These are phyloP conservation scores for Pichia sp. DNA, from an alignment of 1,139 yeast species.

Conservation along the genomic window DNA sequence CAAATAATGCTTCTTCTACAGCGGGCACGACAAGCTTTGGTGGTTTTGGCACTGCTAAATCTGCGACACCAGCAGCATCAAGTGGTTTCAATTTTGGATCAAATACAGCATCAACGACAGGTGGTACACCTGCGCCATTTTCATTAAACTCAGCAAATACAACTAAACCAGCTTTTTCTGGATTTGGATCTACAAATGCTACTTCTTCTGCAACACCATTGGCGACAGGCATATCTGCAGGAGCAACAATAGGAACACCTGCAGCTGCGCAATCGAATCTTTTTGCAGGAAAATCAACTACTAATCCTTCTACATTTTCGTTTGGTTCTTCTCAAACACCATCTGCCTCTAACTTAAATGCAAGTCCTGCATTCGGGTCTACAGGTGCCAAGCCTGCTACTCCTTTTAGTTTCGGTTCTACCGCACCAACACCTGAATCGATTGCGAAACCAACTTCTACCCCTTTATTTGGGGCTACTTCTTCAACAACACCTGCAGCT, in stretches of 20 bases:
- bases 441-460: constrained; percentile 21
- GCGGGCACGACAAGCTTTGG: not conserved
- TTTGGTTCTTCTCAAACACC: constrained; percentile 19
- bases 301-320: constrained; percentile 23
- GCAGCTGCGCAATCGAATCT: constrained; percentile 17
- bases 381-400: no score
- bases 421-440: constrained; percentile 1
- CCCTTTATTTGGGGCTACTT: not conserved
- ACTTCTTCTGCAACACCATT: not conserved
- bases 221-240: not conserved
- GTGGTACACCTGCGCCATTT: no score
- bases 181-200: not conserved
- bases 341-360: not conserved
- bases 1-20: not conserved
- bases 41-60: constrained; percentile 1
- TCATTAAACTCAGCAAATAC: no score
- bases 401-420: constrained; percentile 6
- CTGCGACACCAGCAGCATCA: constrained; percentile 3
- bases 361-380: no score
- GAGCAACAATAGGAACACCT: constrained; percentile 3
- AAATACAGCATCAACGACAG: constrained; percentile 2
- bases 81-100: constrained; percentile 8
- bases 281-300: constrained; percentile 7
- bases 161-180: constrained; percentile 12
- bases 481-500: constrained; percentile 1